Evolutionary conservation across 1,139 yeast genomes (phyloP).

Genomic region (Sugiyamaella sp.): DNA sequence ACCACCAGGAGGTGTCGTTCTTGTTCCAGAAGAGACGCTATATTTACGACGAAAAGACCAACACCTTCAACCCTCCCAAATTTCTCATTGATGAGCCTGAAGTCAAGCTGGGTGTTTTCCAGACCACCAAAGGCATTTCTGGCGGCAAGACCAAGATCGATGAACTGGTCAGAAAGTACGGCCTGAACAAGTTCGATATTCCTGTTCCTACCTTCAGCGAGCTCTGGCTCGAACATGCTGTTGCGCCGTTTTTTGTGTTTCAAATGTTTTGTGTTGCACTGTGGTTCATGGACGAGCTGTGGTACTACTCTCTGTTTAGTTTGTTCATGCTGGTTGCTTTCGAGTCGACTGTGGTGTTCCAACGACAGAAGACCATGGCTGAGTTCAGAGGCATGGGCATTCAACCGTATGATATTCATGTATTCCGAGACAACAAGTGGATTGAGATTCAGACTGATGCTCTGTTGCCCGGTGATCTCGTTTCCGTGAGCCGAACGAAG

Average conservation of each 20-base stretch:
- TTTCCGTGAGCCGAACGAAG: slow-evolving; percentile 81
- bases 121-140: slow-evolving; percentile 61
- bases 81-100: slow-evolving; percentile 65
- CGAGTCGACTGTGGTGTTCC: slow-evolving; percentile 90
- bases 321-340: slow-evolving; percentile 89
- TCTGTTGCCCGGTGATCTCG: slow-evolving; percentile 89
- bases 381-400: slow-evolving; percentile 98
- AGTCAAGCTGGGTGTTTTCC: slow-evolving; percentile 63
- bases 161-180: slow-evolving; percentile 64
- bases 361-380: slow-evolving; percentile 89
- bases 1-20: slow-evolving; percentile 68
- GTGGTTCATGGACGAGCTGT: slow-evolving; percentile 96
- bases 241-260: slow-evolving; percentile 96
- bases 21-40: slow-evolving; percentile 92
- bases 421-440: slow-evolving; percentile 75
- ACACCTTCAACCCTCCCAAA: slow-evolving; percentile 76
- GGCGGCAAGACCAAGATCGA: slow-evolving; percentile 46
- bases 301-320: slow-evolving; percentile 93
- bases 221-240: slow-evolving; percentile 95
- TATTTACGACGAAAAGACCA: slow-evolving; percentile 58
- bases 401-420: slow-evolving; percentile 82
- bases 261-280: slow-evolving; percentile 94
- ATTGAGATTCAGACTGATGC: slow-evolving; percentile 66
- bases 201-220: slow-evolving; percentile 92
- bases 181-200: slow-evolving; percentile 85